These are phyloP conservation scores for Tolypocladium amazonense DNA, from an alignment of 2,329 filamentous ascomycete genomes.

Conservation along the genomic window DNA sequence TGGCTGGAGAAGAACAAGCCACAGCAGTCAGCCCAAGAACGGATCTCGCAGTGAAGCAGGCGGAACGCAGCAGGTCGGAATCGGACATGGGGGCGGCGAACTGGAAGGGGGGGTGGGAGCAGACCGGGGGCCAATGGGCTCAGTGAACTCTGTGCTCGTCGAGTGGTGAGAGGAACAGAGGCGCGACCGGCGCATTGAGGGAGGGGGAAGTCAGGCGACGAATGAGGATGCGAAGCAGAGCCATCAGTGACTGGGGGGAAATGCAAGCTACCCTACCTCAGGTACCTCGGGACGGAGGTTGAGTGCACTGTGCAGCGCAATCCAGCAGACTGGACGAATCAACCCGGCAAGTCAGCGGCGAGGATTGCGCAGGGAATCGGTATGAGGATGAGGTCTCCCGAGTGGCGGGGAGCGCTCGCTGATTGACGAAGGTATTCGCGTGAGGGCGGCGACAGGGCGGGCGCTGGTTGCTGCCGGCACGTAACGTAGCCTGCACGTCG, in stretches of 20 bases:
- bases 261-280: not conserved
- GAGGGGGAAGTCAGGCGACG: not conserved
- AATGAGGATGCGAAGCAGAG: not conserved
- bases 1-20: constrained; percentile 16
- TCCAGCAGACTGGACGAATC: not conserved
- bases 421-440: not conserved
- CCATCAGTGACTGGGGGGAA: not conserved
- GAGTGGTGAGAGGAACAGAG: not conserved
- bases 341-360: not conserved
- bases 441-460: constrained; percentile 1
- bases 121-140: not conserved
- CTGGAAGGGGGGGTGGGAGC: constrained; percentile 7
- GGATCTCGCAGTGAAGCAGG: constrained; percentile 22
- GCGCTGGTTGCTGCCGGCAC: constrained; percentile 5
- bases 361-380: not conserved
- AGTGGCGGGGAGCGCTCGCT: not conserved
- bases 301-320: not conserved
- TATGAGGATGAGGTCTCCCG: not conserved
- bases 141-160: not conserved
- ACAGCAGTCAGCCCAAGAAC: constrained; percentile 19
- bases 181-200: not conserved
- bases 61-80: constrained; percentile 18
- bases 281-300: not conserved
- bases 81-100: constrained; percentile 10
- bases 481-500: not conserved